Evolutionary conservation across 2,329 filamentous ascomycete genomes (phyloP).

Genomic region (Aspergillus spinulosporus): DNA sequence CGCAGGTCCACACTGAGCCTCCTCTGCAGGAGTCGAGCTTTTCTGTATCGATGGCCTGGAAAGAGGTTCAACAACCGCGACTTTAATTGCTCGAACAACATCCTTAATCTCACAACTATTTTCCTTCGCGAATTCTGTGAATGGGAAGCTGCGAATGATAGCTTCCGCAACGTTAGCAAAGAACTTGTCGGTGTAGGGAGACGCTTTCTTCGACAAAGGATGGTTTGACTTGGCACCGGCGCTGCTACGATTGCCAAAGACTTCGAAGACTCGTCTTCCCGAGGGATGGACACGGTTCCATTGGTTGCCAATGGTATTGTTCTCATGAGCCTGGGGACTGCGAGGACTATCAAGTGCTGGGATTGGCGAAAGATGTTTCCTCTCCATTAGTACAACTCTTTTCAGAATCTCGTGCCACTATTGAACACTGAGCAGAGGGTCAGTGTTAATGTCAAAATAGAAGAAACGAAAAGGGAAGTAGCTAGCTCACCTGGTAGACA

Average conservation of each 20-base stretch:
- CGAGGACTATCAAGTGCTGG: background rate
- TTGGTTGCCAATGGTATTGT: background rate
- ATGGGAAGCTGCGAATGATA: slow-evolving; percentile 27
- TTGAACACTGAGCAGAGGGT: background rate
- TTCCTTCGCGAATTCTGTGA: slow-evolving; percentile 24
- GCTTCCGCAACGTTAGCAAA: slow-evolving; percentile 28
- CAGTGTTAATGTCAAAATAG: background rate
- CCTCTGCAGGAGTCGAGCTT: background rate
- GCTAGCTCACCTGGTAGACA: background rate
- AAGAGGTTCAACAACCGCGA: slow-evolving; percentile 26
- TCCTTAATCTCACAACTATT: slow-evolving; percentile 24
- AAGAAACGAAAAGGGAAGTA: background rate
- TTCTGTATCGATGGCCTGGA: slow-evolving; percentile 9
- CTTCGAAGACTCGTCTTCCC: background rate
- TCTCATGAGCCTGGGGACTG: background rate
- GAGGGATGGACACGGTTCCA: background rate
- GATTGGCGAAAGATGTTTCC: background rate
- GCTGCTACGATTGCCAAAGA: background rate
- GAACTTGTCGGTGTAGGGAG: slow-evolving; percentile 23
- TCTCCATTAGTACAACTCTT: background rate
- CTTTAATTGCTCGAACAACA: slow-evolving; percentile 23
- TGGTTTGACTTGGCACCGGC: background rate
- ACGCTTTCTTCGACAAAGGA: background rate
- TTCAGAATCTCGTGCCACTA: no score
- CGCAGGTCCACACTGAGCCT: background rate